A percentile compares a stretch with the other conserved stretches of the same genome.
Conservation (phyloP, 2,329 filamentous ascomycete species). For the Dothideomycetes sp. region DNA sequence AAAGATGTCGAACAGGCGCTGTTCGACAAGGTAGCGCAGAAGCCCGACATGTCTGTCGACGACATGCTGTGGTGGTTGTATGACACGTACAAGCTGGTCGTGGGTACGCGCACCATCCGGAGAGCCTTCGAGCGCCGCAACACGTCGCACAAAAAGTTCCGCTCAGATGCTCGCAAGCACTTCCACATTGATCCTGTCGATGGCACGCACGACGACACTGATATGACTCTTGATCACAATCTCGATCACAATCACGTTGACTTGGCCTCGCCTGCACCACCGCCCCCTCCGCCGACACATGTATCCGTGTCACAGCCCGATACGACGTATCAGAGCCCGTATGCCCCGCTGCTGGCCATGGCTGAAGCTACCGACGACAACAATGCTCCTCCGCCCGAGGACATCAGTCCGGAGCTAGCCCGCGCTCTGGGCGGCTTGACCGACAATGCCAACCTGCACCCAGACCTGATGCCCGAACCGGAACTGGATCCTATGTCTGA, state of each 20-base stretch:
- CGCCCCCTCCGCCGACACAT: neutral
- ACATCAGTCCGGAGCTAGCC: conserved; percentile 13
- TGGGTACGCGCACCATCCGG: conserved; percentile 28
- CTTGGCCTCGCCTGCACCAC: conserved; percentile 10
- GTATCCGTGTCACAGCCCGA: conserved; percentile 3
- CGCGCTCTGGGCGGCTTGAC: conserved; percentile 12
- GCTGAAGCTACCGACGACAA: conserved; percentile 16
- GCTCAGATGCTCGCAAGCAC: conserved; percentile 17
- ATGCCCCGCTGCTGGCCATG: conserved; percentile 23
- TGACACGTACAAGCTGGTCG: conserved; percentile 28
- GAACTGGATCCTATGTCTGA: conserved; percentile 20
- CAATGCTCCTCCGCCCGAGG: conserved; percentile 15
- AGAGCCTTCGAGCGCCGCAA: conserved; percentile 28
- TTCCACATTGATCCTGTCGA: conserved; percentile 6
- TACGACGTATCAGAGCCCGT: conserved; percentile 26
- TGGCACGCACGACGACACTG: conserved; percentile 2
- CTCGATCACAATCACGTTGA: conserved; percentile 17
- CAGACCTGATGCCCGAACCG: conserved; percentile 7
- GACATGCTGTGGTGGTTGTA: conserved; percentile 33
- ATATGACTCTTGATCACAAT: conserved; percentile 15
- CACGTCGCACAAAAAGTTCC: conserved; percentile 21
- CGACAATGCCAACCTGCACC: conserved; percentile 2
- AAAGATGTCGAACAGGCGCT: conserved; percentile 28
- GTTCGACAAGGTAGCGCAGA: conserved; percentile 27
- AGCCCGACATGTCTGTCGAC: conserved; percentile 28